Evolutionary conservation across 768 basidiomycete genomes (phyloP).

Genomic region (Chalciporus sphaerocephalus): DNA sequence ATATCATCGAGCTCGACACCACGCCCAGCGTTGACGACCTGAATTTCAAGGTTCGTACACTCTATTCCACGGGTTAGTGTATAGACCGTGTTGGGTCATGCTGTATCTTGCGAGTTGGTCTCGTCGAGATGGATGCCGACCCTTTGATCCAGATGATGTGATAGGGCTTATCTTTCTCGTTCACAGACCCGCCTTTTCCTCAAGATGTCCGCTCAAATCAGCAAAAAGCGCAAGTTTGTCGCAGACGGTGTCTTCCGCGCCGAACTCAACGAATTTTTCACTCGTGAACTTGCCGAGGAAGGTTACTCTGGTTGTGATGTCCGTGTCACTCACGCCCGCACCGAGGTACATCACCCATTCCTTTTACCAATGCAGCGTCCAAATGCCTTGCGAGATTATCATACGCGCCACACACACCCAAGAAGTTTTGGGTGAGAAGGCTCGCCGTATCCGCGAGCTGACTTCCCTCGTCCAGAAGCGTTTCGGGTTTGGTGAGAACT

Average conservation of each 20-base stretch:
- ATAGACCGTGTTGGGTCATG: not conserved
- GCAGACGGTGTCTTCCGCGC: conserved; percentile 99
- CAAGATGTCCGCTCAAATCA: conserved; percentile 83
- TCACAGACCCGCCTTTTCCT: conserved; percentile 12
- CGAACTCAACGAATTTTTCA: conserved; percentile 99
- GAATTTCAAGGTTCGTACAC: conserved; percentile 25
- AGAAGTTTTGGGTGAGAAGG: conserved; percentile 98
- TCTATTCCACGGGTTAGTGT: not conserved
- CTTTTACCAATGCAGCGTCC: not conserved
- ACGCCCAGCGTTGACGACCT: conserved; percentile 17
- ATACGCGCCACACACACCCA: conserved; percentile 99
- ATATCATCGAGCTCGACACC: conserved; percentile 20
- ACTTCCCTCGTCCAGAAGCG: conserved; percentile 98
- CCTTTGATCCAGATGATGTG: conserved; percentile 17
- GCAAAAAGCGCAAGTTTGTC: conserved; percentile 98
- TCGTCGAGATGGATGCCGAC: conserved; percentile 19
- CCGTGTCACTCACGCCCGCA: conserved; percentile 97
- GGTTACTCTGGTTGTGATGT: conserved; percentile 99
- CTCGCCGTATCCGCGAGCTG: conserved; percentile 97
- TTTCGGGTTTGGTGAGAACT: conserved; percentile 99
- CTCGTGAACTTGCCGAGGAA: conserved; percentile 95
- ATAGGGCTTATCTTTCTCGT: conserved; percentile 17
- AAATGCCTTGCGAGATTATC: conserved; percentile 65
- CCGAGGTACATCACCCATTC: conserved; percentile 58
- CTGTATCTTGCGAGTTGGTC: not conserved